These are phyloP conservation scores for Rhodosporidiobolus sp. DNA, from an alignment of 768 basidiomycete species.

Conservation along the genomic window DNA sequence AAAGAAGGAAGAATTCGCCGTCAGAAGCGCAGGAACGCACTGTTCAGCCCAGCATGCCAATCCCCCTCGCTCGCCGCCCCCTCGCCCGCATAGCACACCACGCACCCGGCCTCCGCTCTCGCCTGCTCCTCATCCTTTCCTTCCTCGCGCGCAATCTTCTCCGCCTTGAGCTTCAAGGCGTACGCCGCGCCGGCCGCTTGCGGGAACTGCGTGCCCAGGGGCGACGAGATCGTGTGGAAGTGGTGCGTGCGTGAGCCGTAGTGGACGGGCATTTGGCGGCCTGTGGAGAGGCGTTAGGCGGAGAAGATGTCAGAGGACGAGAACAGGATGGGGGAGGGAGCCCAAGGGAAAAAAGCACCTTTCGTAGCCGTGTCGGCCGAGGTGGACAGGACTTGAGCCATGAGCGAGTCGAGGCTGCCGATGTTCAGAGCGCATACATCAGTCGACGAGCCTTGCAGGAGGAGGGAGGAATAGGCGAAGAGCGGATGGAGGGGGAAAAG, in stretches of 20 bases:
- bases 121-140: no score
- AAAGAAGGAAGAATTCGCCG: conserved; percentile 59
- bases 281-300: conserved; percentile 15
- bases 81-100: conserved; percentile 88
- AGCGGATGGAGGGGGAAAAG: no score
- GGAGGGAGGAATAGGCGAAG: not conserved
- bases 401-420: conserved; percentile 61
- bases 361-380: conserved; percentile 73
- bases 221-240: conserved; percentile 91
- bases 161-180: conserved; percentile 71
- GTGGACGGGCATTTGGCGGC: conserved; percentile 56
- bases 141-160: no score
- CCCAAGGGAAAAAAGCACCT: conserved; percentile 54
- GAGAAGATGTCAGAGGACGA: not conserved
- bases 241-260: conserved; percentile 79
- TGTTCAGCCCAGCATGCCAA: conserved; percentile 82
- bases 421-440: not conserved
- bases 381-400: conserved; percentile 91
- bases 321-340: not conserved
- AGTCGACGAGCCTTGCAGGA: no score
- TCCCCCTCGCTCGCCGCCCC: conserved; percentile 90
- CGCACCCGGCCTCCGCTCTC: conserved; percentile 66
- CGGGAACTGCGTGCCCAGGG: conserved; percentile 88
- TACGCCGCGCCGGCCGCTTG: conserved; percentile 83
- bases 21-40: conserved; percentile 37